Percentiles rank a stretch among this genome's conserved stretches.
Conservation (phyloP, 371 early-diverging fungal genomes). For the Lichtheimia hyalospora region DNA sequence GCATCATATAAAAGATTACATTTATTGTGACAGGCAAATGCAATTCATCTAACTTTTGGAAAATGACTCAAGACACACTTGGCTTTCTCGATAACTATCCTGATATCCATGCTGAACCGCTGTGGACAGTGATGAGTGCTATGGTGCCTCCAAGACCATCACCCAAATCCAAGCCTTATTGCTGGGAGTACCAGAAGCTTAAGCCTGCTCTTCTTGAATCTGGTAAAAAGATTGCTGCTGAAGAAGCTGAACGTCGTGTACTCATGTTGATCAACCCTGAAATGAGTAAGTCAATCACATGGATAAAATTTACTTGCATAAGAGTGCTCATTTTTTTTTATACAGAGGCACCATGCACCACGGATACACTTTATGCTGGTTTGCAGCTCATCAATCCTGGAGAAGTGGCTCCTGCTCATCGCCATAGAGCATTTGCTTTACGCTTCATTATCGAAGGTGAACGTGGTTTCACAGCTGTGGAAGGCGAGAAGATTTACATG, state of each 20-base stretch:
- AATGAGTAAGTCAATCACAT: constrained; percentile 9
- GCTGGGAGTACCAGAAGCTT: constrained; percentile 26
- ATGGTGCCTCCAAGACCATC: constrained; percentile 27
- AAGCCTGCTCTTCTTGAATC: constrained; percentile 21
- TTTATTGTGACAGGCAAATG: neutral
- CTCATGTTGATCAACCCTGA: constrained; percentile 26
- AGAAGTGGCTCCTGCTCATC: constrained; percentile 24
- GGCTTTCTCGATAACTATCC: constrained; percentile 18
- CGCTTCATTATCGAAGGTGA: constrained; percentile 27
- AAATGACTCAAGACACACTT: constrained; percentile 11
- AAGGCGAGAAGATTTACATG: constrained; percentile 27
- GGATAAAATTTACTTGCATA: neutral
- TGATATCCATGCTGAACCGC: constrained; percentile 20
- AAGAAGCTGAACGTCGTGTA: constrained; percentile 25
- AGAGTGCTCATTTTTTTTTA: neutral
- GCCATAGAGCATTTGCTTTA: constrained; percentile 27
- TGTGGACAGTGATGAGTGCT: constrained; percentile 28
- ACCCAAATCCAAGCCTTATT: constrained; percentile 17
- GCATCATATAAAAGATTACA: constrained; percentile 1
- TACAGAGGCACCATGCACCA: constrained; percentile 25
- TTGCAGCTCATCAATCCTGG: constrained; percentile 25
- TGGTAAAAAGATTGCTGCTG: constrained; percentile 18
- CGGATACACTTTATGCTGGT: constrained; percentile 26
- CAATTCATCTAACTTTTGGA: neutral
- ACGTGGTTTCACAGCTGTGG: constrained; percentile 26